Evolutionary conservation across 148 eudicot species (phyloP), one percentile per base, ranked within the genome.

Genomic region (Amaranthus hypochondriacus): DNA sequence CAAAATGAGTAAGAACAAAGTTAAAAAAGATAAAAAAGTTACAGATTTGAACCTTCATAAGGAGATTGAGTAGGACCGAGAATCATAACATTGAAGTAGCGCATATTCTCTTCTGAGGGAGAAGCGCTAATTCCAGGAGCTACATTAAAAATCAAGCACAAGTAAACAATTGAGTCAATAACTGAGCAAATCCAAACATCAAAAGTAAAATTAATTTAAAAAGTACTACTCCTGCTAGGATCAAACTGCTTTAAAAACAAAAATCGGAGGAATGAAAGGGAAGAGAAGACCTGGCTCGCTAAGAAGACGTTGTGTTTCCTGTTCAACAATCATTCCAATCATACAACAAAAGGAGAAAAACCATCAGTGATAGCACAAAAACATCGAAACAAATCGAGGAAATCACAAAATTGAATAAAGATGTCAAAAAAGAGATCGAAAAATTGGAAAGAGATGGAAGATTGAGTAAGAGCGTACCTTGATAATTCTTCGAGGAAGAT

Each of bases 81-180:
- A 79, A 93, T 85, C 98, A 93, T 93, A 58, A 93, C 98, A 77
- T 90, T 93, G 55, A 93, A 93, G 73, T 93, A 89, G 12, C 97
- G 92, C 97, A 91, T 91, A 79, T 93, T 93, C 8, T 93, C 97
- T 74, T 93, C 98, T 2, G 97, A 93, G 7, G 98, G 98, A 3
- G 98, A 93, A 6, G 97, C 98, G 83, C 97, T 93, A 76, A 93
- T 91, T 70, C 98, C 98, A 6, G 98, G 98, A 42, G 97, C 98
- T 93, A 84, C 73, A 89, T 14, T 56, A 59, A 76, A 51, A 80
- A 66, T 42, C 14, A 60, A 9, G 50, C 48, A 67, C 46, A 43
- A 63, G 12, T 63, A 42, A 62, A 10, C 43, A 2, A 28, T 59
- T 59, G 43, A 59, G 63, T 59, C 9, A 64, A 5, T 44, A 64